Percentiles rank a stretch among this genome's conserved stretches.
phyloP scores from a whole-genome alignment of 352 stramenopile species.

The Phytophthora sp. region DNA sequence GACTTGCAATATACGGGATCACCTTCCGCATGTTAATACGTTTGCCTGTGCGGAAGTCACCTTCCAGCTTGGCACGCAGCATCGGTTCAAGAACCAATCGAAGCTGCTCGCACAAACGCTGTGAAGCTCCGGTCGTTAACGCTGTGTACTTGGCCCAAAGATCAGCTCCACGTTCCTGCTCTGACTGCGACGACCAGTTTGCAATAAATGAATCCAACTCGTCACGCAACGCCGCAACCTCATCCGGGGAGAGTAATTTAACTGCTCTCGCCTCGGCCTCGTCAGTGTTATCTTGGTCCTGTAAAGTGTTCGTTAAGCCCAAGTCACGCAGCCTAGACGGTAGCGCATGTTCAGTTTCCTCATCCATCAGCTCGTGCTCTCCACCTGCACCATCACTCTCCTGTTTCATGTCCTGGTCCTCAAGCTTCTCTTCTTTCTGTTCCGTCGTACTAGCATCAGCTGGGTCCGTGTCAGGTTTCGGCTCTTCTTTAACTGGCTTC shows the following conservation, averaged over 20 bases:
- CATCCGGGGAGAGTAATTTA: conserved; percentile 61
- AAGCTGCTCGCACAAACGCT: conserved; percentile 98
- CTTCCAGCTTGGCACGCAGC: conserved; percentile 96
- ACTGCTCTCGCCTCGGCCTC: conserved; percentile 34
- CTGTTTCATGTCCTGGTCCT: conserved; percentile 28
- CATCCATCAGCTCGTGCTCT: conserved; percentile 41
- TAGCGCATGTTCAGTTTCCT: conserved; percentile 34
- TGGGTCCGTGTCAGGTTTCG: conserved; percentile 18
- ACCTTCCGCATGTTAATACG: conserved; percentile 99
- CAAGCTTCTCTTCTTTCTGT: conserved; percentile 27
- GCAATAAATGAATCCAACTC: conserved; percentile 84
- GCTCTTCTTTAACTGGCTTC: conserved; percentile 37
- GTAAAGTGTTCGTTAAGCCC: conserved; percentile 36
- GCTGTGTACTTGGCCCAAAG: conserved; percentile 94
- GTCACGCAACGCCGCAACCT: conserved; percentile 76
- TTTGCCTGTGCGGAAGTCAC: conserved; percentile 99
- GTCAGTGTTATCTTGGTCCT: conserved; percentile 44
- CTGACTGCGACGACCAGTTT: conserved; percentile 56
- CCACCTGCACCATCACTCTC: conserved; percentile 29
- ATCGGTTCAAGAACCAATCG: conserved; percentile 98
- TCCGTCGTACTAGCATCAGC: conserved; percentile 24
- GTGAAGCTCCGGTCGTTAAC: conserved; percentile 92
- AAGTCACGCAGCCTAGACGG: conserved; percentile 44
- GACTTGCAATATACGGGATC: conserved; percentile 99
- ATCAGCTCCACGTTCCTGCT: conserved; percentile 60